Base-by-base conservation (phyloP, 108 stramenopile genomes). In the Stephanodiscus minutulus region DNA sequence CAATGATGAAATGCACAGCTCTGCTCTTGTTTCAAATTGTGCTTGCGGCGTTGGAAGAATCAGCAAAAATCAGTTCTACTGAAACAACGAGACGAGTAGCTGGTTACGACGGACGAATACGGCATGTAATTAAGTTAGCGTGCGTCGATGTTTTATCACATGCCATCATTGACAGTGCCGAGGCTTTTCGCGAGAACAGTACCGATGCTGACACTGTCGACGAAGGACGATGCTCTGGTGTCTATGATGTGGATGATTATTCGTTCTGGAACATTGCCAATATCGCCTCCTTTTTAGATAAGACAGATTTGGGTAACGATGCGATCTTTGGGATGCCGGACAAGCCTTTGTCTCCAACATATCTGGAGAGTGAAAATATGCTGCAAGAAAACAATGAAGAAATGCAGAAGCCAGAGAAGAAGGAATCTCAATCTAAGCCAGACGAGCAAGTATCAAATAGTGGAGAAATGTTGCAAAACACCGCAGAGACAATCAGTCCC, bases 91-190 rank as follows among this genome's bases (percentile, higher is more conserved):
- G 35, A 44, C 10, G 56, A 33, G 66, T 60, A 11, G 61, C 72
- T 7, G 68, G 79, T 39, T 86, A 84, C 58, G 86, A 86, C 72
- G 86, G 81, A 5, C 63, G 86, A 43, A 68, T 86, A 17, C 68
- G 86, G 37, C 81, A 86, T 65, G 83, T 86, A 1, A 62, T 86
- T 33, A 82, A 84, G 66, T 72, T 70, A 54, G 81, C 83, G 13
- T 86, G 81, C 57, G 72, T 84, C 2, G 73, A 76, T 62, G 37
- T 83, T 6, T 64, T 84, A 46, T 61, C 79, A 28, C 43, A 61
- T 53, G 73, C 70, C 18, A 81, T 70, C 13, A 17, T 82, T 31
- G 29, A 66, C 41, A 64, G 71, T 69, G 64, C 60, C 31, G 76
- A 74, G 29, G 15, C 71, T 9, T 72, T 66, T 47, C 76, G 63